A percentile compares a stretch with the other conserved stretches of the same genome.
These are phyloP conservation scores for Dryas drummondii DNA, from an alignment of 306 rosid genomes.

Conservation along the genomic window DNA sequence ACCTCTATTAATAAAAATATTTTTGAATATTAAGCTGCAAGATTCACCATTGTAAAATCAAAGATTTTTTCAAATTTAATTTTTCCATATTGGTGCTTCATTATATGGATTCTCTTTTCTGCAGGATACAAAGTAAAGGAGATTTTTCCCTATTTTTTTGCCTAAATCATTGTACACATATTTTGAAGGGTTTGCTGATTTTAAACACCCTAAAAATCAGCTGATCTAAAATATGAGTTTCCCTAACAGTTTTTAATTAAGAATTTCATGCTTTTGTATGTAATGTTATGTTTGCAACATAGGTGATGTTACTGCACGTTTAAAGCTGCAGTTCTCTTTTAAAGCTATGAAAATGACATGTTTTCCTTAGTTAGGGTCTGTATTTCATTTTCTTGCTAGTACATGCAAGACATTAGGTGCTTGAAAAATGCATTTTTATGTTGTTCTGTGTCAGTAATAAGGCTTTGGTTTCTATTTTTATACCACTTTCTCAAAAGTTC, in stretches of 20 bases:
- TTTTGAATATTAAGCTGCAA: not conserved
- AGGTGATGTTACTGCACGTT: not conserved
- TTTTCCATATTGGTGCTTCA: not conserved
- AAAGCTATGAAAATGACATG: not conserved
- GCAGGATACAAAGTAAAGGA: not conserved
- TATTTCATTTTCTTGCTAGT: not conserved
- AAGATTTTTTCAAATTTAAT: not conserved
- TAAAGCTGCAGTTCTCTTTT: not conserved
- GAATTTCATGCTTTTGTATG: not conserved
- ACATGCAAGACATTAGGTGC: not conserved
- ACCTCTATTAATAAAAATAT: not conserved
- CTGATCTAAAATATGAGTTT: not conserved
- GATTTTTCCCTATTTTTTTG: not conserved
- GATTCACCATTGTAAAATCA: not conserved
- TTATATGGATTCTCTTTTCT: not conserved
- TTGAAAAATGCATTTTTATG: not conserved
- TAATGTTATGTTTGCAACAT: not conserved
- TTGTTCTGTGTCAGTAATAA: not conserved
- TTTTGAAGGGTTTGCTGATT: not conserved
- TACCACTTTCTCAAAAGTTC: not conserved
- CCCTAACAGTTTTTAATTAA: not conserved
- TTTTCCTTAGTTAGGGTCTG: not conserved
- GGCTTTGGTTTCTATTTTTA: not conserved
- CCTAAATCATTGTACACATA: not conserved
- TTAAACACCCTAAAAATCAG: not conserved